phyloP scores from a whole-genome alignment of 257 asterid genomes.

The Voacanga thouarsii region DNA sequence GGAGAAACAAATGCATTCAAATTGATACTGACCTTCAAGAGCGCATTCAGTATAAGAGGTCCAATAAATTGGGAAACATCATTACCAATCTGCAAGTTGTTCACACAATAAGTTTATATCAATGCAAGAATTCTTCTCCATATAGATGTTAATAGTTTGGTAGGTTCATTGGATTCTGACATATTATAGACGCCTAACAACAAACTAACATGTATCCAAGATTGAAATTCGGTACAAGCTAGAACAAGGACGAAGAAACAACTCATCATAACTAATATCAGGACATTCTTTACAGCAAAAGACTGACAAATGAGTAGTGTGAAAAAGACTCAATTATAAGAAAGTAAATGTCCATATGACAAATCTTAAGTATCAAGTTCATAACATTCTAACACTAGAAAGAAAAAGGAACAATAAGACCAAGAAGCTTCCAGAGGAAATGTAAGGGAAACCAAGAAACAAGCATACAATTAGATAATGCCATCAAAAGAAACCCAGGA shows the following conservation, averaged over 20 bases:
- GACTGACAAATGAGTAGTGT: not conserved
- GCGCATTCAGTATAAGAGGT: slow-evolving; percentile 73
- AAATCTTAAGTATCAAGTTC: not conserved
- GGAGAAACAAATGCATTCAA: not conserved
- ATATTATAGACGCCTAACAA: not conserved
- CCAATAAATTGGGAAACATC: slow-evolving; percentile 86
- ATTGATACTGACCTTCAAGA: slow-evolving; percentile 59
- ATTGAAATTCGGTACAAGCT: not conserved
- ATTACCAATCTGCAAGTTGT: slow-evolving; percentile 68
- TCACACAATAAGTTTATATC: slow-evolving; percentile 3
- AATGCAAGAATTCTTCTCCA: not conserved
- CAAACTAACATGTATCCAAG: not conserved
- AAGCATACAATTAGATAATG: not conserved
- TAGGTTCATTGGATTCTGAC: not conserved
- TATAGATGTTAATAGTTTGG: not conserved
- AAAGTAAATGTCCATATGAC: not conserved
- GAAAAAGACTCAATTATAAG: not conserved
- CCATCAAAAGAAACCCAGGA: not conserved
- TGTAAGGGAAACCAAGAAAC: not conserved
- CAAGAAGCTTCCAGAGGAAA: not conserved
- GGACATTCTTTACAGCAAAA: not conserved
- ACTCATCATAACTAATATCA: not conserved
- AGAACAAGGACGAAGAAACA: not conserved
- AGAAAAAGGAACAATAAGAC: not conserved
- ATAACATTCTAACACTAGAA: not conserved